A percentile compares a stretch with the other conserved stretches of the same genome.
Evolutionary conservation across 345 rosid species (phyloP).

Genomic region (Rhizophora mangle): DNA sequence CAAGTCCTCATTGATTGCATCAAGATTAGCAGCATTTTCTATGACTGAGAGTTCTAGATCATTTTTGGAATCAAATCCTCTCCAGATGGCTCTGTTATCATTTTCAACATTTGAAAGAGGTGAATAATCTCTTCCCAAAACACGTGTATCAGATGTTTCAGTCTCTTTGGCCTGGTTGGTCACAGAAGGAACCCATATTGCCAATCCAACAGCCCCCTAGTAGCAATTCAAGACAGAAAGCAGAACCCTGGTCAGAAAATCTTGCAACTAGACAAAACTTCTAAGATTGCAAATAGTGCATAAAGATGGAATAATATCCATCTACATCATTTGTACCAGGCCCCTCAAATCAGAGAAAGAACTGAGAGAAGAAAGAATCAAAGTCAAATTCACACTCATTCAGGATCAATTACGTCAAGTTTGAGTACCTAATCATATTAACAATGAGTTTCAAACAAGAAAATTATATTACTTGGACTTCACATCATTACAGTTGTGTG

Average conservation of each 20-base stretch:
- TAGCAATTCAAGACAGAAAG: conserved; percentile 17
- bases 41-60: conserved; percentile 61
- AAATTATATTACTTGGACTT: too few relatives aligned
- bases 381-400: too few relatives aligned
- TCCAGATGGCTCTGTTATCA: conserved; percentile 42
- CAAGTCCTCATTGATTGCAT: conserved; percentile 55
- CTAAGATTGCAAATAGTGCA: too few relatives aligned
- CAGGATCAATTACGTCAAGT: too few relatives aligned
- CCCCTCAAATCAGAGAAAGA: too few relatives aligned
- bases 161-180: conserved; percentile 75
- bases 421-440: too few relatives aligned
- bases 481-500: too few relatives aligned
- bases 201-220: conserved; percentile 98
- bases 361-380: too few relatives aligned
- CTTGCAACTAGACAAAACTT: too few relatives aligned
- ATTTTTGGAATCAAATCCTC: conserved; percentile 39
- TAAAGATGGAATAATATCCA: too few relatives aligned
- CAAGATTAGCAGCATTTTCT: conserved; percentile 47
- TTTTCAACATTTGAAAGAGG: conserved; percentile 53
- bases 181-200: conserved; percentile 99
- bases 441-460: too few relatives aligned
- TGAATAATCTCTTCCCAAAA: conserved; percentile 65
- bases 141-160: conserved; percentile 56
- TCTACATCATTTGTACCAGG: too few relatives aligned
- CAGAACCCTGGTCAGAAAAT: not conserved